These are phyloP conservation scores for Aspergillus nanangensis DNA, from an alignment of 495 filamentous ascomycete genomes.

Conservation along the genomic window DNA sequence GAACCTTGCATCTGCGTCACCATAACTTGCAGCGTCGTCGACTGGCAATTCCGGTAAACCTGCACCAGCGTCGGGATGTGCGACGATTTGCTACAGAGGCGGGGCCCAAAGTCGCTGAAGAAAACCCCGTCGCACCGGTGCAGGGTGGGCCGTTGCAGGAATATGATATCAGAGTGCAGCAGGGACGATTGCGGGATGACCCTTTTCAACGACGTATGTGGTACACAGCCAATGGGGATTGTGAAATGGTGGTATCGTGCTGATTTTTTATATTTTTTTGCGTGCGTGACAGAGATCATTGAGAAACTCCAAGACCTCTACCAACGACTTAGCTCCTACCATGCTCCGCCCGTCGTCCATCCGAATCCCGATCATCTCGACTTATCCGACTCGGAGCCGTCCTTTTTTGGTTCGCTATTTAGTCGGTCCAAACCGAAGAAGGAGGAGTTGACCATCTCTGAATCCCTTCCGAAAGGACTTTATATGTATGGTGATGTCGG, in stretches of 20 bases:
- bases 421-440: slow-evolving; percentile 37
- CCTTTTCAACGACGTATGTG: slow-evolving; percentile 78
- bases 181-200: slow-evolving; percentile 74
- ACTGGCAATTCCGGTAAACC: not conserved
- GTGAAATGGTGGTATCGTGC: not conserved
- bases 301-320: slow-evolving; percentile 85
- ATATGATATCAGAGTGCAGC: slow-evolving; percentile 74
- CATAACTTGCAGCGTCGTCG: not conserved
- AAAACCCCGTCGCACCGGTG: no score
- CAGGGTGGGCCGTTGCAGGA: slow-evolving; percentile 71
- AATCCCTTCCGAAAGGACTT: slow-evolving; percentile 76
- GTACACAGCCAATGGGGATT: not conserved
- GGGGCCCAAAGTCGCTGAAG: slow-evolving; percentile 1
- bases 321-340: slow-evolving; percentile 72
- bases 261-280: not conserved
- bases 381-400: slow-evolving; percentile 50
- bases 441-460: slow-evolving; percentile 51
- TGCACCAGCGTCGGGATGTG: slow-evolving; percentile 5
- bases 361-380: slow-evolving; percentile 72
- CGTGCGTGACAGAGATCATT: slow-evolving; percentile 63
- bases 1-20: slow-evolving; percentile 6
- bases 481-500: slow-evolving; percentile 98
- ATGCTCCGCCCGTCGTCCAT: slow-evolving; percentile 66
- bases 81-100: slow-evolving; percentile 15
- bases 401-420: slow-evolving; percentile 72